A percentile compares a stretch with the other conserved stretches of the same genome.
These are phyloP conservation scores for Ceratobasidium sp. DNA, from an alignment of 1,284 basidiomycete species.

Conservation along the genomic window DNA sequence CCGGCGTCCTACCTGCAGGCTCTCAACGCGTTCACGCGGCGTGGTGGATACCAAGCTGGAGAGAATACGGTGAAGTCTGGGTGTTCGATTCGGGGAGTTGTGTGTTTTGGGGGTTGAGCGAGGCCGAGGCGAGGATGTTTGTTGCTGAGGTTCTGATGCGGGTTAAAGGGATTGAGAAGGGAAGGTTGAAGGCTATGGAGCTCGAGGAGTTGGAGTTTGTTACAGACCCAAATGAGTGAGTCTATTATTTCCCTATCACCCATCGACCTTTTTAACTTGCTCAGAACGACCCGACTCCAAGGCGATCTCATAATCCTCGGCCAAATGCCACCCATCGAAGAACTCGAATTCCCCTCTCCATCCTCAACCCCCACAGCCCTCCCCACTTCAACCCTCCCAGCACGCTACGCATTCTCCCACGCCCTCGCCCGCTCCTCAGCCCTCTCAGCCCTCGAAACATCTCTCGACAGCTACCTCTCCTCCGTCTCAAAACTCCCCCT, in stretches of 20 bases:
- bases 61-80: conserved; percentile 82
- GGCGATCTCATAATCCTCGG: conserved; percentile 93
- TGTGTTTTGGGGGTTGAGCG: conserved; percentile 89
- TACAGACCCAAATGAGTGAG: conserved; percentile 86
- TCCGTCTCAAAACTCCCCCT: conserved; percentile 83
- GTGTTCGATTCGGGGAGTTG: conserved; percentile 87
- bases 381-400: conserved; percentile 76
- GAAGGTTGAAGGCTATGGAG: conserved; percentile 76
- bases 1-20: conserved; percentile 64
- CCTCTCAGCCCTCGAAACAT: conserved; percentile 83
- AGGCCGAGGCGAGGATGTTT: conserved; percentile 80
- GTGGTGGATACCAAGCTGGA: conserved; percentile 73
- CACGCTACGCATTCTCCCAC: conserved; percentile 89
- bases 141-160: conserved; percentile 70
- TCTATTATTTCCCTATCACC: conserved; percentile 49
- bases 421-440: conserved; percentile 89
- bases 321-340: conserved; percentile 67
- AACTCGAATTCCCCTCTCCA: conserved; percentile 57
- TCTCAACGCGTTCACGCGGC: conserved; percentile 75
- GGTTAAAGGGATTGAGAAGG: conserved; percentile 69
- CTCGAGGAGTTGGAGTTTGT: conserved; percentile 93
- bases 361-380: conserved; percentile 57
- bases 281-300: conserved; percentile 83
- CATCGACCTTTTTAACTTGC: conserved; percentile 32
- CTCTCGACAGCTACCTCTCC: conserved; percentile 83